These are phyloP conservation scores for Vaccinium myrtillus DNA, from an alignment of 148 eudicot species.

Conservation along the genomic window DNA sequence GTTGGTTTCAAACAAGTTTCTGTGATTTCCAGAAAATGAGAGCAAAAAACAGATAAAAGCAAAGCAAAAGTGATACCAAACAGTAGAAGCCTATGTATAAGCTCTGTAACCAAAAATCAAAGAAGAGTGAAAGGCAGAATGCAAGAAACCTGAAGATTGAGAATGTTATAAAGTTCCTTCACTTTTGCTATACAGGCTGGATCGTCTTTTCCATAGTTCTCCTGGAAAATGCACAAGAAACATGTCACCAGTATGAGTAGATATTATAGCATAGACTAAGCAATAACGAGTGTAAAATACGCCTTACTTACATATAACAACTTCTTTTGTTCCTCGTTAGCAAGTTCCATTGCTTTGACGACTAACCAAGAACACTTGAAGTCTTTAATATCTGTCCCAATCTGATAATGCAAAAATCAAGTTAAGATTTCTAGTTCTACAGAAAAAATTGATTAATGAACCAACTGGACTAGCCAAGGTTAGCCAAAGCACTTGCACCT, in stretches of 20 bases:
- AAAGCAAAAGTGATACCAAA: background rate
- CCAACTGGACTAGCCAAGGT: background rate
- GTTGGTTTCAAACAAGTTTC: background rate
- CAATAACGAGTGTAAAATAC: background rate
- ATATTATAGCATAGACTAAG: background rate
- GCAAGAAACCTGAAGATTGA: conserved; percentile 60
- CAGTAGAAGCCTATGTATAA: background rate
- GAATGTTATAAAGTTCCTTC: conserved; percentile 63
- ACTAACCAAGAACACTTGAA: conserved; percentile 92
- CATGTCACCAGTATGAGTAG: background rate
- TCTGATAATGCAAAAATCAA: conserved; percentile 36
- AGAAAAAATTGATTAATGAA: background rate
- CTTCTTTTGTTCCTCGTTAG: conserved; percentile 75
- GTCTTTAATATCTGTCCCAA: conserved; percentile 87
- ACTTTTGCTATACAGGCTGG: conserved; percentile 72
- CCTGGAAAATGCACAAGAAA: conserved; percentile 38
- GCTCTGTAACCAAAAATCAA: too few relatives aligned
- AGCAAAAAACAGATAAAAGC: background rate
- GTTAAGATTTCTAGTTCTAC: conserved; percentile 7
- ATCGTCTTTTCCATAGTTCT: conserved; percentile 81
- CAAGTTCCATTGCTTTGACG: conserved; percentile 71
- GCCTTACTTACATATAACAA: conserved; percentile 45
- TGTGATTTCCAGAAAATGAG: background rate
- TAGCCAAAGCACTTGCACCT: background rate
- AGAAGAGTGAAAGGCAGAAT: background rate